Evolutionary conservation across 2,329 filamentous ascomycete genomes (phyloP).

Genomic region (Colletotrichum gloeosporioides): DNA sequence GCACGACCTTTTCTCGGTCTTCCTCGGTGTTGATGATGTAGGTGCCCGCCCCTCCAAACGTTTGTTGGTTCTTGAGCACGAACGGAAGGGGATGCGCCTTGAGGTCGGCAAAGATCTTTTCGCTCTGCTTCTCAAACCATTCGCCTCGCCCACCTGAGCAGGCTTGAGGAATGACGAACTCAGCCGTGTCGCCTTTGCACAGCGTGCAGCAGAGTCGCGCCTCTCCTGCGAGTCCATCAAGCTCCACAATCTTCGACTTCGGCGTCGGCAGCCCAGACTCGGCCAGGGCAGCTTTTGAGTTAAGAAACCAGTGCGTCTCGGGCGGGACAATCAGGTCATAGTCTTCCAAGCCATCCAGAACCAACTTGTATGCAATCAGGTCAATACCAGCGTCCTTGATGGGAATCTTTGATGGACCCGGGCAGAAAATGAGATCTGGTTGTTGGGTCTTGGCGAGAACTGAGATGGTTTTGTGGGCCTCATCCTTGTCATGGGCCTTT

Average conservation of each 20-base stretch:
- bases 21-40: slow-evolving; percentile 32
- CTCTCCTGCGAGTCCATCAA: slow-evolving; percentile 23
- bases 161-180: slow-evolving; percentile 28
- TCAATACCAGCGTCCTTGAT: slow-evolving; percentile 30
- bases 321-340: slow-evolving; percentile 31
- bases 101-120: slow-evolving; percentile 28
- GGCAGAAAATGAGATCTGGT: slow-evolving; percentile 37
- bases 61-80: slow-evolving; percentile 43
- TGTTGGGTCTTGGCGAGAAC: slow-evolving; percentile 31
- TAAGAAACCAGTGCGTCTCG: slow-evolving; percentile 39
- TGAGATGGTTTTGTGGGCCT: slow-evolving; percentile 34
- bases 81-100: slow-evolving; percentile 32
- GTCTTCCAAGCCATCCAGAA: slow-evolving; percentile 32
- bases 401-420: slow-evolving; percentile 30
- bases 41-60: slow-evolving; percentile 40
- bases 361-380: slow-evolving; percentile 31
- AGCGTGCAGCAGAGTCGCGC: slow-evolving; percentile 27
- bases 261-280: slow-evolving; percentile 39
- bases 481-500: slow-evolving; percentile 30
- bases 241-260: slow-evolving; percentile 28
- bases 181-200: slow-evolving; percentile 22
- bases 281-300: slow-evolving; percentile 39
- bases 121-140: slow-evolving; percentile 34
- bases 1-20: slow-evolving; percentile 28
- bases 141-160: slow-evolving; percentile 30